A percentile compares a stretch with the other conserved stretches of the same genome.
Conservation (phyloP, 106 monocot species). For the Phalaenopsis aphrodite region DNA sequence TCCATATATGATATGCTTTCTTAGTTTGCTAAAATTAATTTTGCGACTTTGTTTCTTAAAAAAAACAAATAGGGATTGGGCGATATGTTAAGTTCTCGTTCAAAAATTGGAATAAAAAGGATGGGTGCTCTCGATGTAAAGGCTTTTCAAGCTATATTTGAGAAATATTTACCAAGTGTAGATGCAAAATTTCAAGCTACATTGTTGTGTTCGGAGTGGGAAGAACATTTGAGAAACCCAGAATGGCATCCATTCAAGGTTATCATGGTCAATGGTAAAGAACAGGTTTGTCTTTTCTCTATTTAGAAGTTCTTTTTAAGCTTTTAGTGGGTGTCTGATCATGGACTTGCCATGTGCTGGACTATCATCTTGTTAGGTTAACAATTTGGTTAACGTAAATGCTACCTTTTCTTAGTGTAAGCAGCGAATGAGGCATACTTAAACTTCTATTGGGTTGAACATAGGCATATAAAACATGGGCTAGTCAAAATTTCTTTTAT, state of each 20-base stretch:
- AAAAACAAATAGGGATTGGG: background rate
- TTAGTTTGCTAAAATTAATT: too few relatives aligned
- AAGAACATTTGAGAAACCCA: conserved; percentile 39
- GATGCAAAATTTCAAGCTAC: conserved; percentile 32
- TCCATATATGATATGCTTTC: background rate
- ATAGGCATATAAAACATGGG: too few relatives aligned
- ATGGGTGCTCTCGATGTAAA: conserved; percentile 63
- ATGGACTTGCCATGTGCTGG: too few relatives aligned
- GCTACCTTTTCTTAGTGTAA: too few relatives aligned
- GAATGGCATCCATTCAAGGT: conserved; percentile 55
- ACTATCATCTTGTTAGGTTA: too few relatives aligned
- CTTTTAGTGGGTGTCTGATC: too few relatives aligned
- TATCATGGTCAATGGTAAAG: conserved; percentile 20
- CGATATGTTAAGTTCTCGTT: conserved; percentile 11
- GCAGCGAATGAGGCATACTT: too few relatives aligned
- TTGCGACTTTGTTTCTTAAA: too few relatives aligned
- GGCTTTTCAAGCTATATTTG: conserved; percentile 33
- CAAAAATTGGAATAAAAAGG: conserved; percentile 43
- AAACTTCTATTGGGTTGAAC: too few relatives aligned
- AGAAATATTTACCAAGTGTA: conserved; percentile 17
- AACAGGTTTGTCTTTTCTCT: background rate
- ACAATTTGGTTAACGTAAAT: too few relatives aligned
- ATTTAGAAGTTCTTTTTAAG: background rate
- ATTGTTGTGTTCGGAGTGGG: conserved; percentile 34
- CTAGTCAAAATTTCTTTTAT: too few relatives aligned